Conservation (phyloP, 192 early-diverging fungal genomes). For the Allomyces javanicus region DNA sequence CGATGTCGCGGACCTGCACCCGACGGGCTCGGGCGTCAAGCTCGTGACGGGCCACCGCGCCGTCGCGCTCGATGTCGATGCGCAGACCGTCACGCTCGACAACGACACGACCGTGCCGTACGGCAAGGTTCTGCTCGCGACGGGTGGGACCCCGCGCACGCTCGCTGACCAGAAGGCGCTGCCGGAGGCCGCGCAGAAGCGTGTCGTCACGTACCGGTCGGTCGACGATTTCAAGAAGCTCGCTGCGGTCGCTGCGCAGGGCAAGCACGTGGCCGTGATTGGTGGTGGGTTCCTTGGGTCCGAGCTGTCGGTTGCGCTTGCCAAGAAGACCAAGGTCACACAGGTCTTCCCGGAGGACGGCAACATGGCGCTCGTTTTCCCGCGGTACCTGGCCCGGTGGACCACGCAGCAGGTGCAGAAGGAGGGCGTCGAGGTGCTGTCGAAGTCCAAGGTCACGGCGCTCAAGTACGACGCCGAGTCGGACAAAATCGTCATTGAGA, state of each 20-base stretch:
- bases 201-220: conserved; percentile 33
- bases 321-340: conserved; percentile 19
- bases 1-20: conserved; percentile 14
- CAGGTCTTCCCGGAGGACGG: conserved; percentile 44
- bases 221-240: conserved; percentile 31
- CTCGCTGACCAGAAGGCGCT: conserved; percentile 13
- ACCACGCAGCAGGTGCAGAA: conserved; percentile 27
- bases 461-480: conserved; percentile 11
- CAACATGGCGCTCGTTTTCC: conserved; percentile 36
- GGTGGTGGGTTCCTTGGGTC: conserved; percentile 47
- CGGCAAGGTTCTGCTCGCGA: conserved; percentile 33
- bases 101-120: conserved; percentile 30
- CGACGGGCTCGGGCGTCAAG: conserved; percentile 16
- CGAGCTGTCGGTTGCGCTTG: conserved; percentile 36
- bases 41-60: conserved; percentile 24
- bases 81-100: conserved; percentile 25
- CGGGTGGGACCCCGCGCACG: conserved; percentile 33
- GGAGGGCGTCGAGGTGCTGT: conserved; percentile 28
- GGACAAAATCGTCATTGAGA: conserved; percentile 18
- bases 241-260: conserved; percentile 16
- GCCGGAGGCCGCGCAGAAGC: conserved; percentile 6
- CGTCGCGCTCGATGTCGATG: conserved; percentile 22
- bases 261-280: conserved; percentile 29
- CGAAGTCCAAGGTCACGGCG: conserved; percentile 14
- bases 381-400: conserved; percentile 40